phyloP scores from a whole-genome alignment of 306 rosid genomes.

The Cicer judaicum region DNA sequence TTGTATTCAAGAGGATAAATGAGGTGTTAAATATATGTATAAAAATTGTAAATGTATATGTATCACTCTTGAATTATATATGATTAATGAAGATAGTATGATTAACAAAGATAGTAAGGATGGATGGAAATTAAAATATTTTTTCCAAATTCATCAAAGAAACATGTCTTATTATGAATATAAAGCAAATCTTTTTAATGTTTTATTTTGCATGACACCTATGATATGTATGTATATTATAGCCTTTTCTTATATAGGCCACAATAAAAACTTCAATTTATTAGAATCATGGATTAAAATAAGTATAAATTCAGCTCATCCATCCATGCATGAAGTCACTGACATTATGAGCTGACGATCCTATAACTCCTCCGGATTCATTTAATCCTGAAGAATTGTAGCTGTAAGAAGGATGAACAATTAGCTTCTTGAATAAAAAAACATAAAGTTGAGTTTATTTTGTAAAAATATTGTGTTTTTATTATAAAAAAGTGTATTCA shows the following conservation, averaged over 20 bases:
- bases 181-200: slow-evolving; percentile 7
- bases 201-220: slow-evolving; percentile 33
- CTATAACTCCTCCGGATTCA: slow-evolving; percentile 48
- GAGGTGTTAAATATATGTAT: too few relatives aligned
- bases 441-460: too few relatives aligned
- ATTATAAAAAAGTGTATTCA: too few relatives aligned
- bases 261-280: slow-evolving; percentile 27
- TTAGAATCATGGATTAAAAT: slow-evolving; percentile 9
- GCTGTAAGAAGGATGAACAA: slow-evolving; percentile 33
- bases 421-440: slow-evolving; percentile 3
- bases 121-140: background rate
- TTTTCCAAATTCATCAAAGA: slow-evolving; percentile 22
- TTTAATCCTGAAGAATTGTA: slow-evolving; percentile 44
- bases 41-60: too few relatives aligned
- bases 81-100: background rate
- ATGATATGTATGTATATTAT: slow-evolving; percentile 20
- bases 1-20: too few relatives aligned
- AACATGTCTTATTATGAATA: slow-evolving; percentile 42
- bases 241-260: slow-evolving; percentile 43
- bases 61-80: too few relatives aligned
- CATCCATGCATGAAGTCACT: slow-evolving; percentile 52
- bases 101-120: background rate
- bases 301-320: slow-evolving; percentile 47
- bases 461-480: too few relatives aligned
- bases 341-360: slow-evolving; percentile 45